Evolutionary conservation across 2,329 filamentous ascomycete genomes (phyloP).

Genomic region (Fusarium pseudonygamai): DNA sequence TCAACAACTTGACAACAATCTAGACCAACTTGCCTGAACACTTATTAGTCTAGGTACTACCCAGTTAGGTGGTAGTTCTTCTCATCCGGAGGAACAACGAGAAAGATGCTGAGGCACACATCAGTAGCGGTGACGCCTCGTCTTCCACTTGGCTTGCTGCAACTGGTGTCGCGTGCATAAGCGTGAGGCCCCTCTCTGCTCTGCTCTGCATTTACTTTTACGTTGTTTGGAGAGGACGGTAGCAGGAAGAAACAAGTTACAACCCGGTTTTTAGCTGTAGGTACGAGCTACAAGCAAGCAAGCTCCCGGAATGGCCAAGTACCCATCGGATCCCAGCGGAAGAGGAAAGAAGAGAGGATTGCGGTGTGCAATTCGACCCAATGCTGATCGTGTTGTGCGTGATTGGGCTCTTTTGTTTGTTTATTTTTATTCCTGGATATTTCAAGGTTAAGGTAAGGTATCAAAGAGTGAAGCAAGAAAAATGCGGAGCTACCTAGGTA

Average conservation of each 20-base stretch:
- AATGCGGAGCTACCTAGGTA: conserved; percentile 28
- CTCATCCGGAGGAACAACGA: neutral
- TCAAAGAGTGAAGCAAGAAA: conserved; percentile 10
- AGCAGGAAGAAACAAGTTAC: conserved; percentile 2
- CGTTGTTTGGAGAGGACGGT: neutral
- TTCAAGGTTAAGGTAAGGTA: neutral
- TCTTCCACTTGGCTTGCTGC: conserved; percentile 35
- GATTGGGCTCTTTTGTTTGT: conserved; percentile 9
- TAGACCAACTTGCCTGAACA: neutral
- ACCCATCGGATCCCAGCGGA: conserved; percentile 13
- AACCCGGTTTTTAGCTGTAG: conserved; percentile 19
- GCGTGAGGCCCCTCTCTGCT: conserved; percentile 29
- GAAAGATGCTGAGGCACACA: conserved; percentile 6
- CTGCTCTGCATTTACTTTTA: neutral
- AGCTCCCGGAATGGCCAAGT: conserved; percentile 15
- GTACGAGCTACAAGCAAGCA: conserved; percentile 17
- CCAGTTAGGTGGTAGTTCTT: neutral
- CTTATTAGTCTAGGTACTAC: neutral
- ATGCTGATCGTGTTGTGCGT: conserved; percentile 4
- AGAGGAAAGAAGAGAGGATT: conserved; percentile 10
- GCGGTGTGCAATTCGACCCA: conserved; percentile 32
- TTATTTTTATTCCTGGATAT: neutral
- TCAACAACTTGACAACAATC: neutral
- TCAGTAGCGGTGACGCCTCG: conserved; percentile 38
- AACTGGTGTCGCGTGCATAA: conserved; percentile 45